Conservation (phyloP, 1,284 basidiomycete species). For the Sporisorium graminicola region DNA sequence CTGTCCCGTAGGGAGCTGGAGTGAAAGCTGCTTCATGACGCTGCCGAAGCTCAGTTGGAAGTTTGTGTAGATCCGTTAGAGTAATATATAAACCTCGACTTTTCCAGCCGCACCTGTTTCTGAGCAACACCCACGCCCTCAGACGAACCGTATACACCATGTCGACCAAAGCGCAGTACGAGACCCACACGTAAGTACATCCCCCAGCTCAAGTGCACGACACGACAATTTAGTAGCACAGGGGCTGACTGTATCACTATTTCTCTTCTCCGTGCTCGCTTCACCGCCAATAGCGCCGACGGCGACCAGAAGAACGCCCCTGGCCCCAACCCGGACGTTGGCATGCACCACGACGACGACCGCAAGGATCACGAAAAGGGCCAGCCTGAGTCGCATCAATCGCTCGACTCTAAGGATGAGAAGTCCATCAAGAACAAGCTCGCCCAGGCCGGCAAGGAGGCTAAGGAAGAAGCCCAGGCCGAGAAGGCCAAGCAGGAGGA, state of each 20-base stretch:
- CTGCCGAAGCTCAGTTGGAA: constrained; percentile 13
- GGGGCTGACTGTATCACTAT: not conserved
- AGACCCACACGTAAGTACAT: constrained; percentile 52
- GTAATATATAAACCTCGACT: constrained; percentile 18
- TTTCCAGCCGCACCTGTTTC: not conserved
- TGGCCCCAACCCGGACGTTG: constrained; percentile 52
- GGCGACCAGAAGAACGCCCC: constrained; percentile 59
- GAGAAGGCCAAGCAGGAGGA: constrained; percentile 47
- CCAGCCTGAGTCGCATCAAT: constrained; percentile 59
- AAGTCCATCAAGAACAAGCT: constrained; percentile 67
- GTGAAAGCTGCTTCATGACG: constrained; percentile 12
- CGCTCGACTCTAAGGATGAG: constrained; percentile 60
- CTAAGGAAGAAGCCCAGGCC: constrained; percentile 47
- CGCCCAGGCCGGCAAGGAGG: constrained; percentile 62
- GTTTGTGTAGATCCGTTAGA: constrained; percentile 1
- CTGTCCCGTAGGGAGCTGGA: not conserved
- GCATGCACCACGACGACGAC: constrained; percentile 53
- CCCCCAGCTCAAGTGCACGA: not conserved
- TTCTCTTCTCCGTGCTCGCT: not conserved
- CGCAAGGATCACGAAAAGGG: constrained; percentile 63
- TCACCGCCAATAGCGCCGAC: constrained; percentile 25
- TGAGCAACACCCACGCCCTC: not conserved
- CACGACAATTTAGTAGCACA: not conserved
- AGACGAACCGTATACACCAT: constrained; percentile 13
- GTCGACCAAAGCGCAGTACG: constrained; percentile 49